Evolutionary conservation across 2,329 filamentous ascomycete genomes (phyloP).

Genomic region (Fusarium sp.): DNA sequence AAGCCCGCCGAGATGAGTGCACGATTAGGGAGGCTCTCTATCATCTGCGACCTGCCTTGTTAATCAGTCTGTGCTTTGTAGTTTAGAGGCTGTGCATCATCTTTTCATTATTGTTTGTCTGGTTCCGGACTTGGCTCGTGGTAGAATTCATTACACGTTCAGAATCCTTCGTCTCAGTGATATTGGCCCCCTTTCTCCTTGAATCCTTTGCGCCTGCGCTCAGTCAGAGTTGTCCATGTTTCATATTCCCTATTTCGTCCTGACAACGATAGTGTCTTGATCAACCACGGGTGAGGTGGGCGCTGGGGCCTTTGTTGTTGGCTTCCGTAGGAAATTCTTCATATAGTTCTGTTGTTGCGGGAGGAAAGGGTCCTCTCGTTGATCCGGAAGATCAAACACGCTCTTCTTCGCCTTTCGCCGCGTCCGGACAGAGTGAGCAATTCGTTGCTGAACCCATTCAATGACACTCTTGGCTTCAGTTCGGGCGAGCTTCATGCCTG

Average conservation of each 20-base stretch:
- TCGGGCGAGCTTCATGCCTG: slow-evolving; percentile 73
- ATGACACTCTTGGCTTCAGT: slow-evolving; percentile 80
- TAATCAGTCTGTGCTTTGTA: slow-evolving; percentile 43
- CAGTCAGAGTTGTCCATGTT: not conserved
- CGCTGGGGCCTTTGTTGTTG: slow-evolving; percentile 17
- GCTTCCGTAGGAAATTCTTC: slow-evolving; percentile 55
- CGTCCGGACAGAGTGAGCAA: slow-evolving; percentile 75
- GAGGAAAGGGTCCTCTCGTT: slow-evolving; percentile 50
- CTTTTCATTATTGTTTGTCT: slow-evolving; percentile 37
- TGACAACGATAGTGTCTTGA: slow-evolving; percentile 37
- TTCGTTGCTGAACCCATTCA: slow-evolving; percentile 75
- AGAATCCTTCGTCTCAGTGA: slow-evolving; percentile 25
- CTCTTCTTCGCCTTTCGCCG: slow-evolving; percentile 62
- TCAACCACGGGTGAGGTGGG: slow-evolving; percentile 3
- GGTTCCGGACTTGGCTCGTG: slow-evolving; percentile 39
- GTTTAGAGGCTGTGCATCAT: slow-evolving; percentile 50
- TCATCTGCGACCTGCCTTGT: slow-evolving; percentile 40
- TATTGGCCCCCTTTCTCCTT: slow-evolving; percentile 1
- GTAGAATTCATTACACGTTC: slow-evolving; percentile 41
- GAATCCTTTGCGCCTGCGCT: not conserved
- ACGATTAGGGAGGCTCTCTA: slow-evolving; percentile 33
- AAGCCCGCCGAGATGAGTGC: slow-evolving; percentile 27
- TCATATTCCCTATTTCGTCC: slow-evolving; percentile 14
- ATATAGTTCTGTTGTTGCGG: slow-evolving; percentile 60
- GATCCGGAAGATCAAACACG: slow-evolving; percentile 55